Conservation (phyloP, 78 protist species). For the Pigoraptor vietnamica region DNA sequence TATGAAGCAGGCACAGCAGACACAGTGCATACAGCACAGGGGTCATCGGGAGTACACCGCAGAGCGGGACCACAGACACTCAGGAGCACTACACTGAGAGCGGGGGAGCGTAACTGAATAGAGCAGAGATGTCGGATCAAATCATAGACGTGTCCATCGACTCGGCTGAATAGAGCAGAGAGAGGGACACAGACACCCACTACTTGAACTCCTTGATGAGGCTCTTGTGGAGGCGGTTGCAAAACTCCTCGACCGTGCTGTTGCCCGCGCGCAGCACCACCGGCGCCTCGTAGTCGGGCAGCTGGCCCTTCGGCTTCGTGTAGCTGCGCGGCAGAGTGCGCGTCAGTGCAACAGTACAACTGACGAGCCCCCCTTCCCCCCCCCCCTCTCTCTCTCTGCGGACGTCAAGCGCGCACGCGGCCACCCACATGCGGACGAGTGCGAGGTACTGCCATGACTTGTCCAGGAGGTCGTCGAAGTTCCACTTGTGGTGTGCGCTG, state of each 20-base stretch:
- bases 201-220: slow-evolving; percentile 85
- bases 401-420: neutral
- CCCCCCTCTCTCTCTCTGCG: no score
- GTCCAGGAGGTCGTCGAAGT: slow-evolving; percentile 91
- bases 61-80: no score
- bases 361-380: no score
- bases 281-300: slow-evolving; percentile 96
- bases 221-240: slow-evolving; percentile 83
- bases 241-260: slow-evolving; percentile 79
- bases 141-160: no score
- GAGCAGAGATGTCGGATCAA: no score
- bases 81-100: no score
- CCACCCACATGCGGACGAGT: slow-evolving; percentile 81
- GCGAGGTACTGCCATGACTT: slow-evolving; percentile 89
- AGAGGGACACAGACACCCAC: no score
- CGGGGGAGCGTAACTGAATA: no score
- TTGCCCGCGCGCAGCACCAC: slow-evolving; percentile 74
- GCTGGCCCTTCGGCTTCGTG: slow-evolving; percentile 98
- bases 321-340: slow-evolving; percentile 42
- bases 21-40: no score
- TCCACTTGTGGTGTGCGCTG: slow-evolving; percentile 86
- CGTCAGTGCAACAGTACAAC: neutral
- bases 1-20: no score
- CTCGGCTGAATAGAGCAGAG: no score
- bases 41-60: no score